phyloP scores from a whole-genome alignment of 805 yeast species.

The Lachancea meyersii region DNA sequence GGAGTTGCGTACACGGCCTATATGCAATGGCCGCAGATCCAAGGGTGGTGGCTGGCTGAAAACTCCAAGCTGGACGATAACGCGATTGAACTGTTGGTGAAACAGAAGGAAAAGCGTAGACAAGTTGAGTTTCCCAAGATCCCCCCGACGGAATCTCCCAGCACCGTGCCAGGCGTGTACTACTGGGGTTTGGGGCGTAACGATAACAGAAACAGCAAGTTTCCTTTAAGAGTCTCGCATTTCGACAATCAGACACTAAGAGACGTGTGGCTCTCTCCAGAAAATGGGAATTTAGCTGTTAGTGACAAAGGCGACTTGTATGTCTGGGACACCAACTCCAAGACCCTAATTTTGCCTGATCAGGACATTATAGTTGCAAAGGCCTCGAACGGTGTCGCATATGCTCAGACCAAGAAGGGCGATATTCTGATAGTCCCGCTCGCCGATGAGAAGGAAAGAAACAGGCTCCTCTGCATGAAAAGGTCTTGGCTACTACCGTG shows the following conservation, averaged over 20 bases:
- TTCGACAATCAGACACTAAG: slow-evolving; percentile 58
- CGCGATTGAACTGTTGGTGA: slow-evolving; percentile 19
- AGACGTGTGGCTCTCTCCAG: slow-evolving; percentile 46
- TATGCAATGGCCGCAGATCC: slow-evolving; percentile 32
- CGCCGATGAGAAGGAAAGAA: slow-evolving; percentile 7
- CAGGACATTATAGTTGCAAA: slow-evolving; percentile 40
- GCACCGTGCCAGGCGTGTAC: slow-evolving; percentile 51
- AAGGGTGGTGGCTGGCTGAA: slow-evolving; percentile 28
- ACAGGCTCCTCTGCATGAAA: slow-evolving; percentile 7
- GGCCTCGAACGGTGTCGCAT: slow-evolving; percentile 50
- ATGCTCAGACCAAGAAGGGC: slow-evolving; percentile 38
- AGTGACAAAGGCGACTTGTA: slow-evolving; percentile 64
- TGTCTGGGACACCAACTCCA: slow-evolving; percentile 48
- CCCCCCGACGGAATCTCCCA: slow-evolving; percentile 31
- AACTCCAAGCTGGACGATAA: slow-evolving; percentile 19
- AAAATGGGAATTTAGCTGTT: slow-evolving; percentile 44
- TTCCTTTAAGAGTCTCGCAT: slow-evolving; percentile 54
- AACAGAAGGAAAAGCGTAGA: slow-evolving; percentile 16
- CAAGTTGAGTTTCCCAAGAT: slow-evolving; percentile 28
- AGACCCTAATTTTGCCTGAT: slow-evolving; percentile 40
- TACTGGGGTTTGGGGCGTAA: slow-evolving; percentile 46
- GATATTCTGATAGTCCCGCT: slow-evolving; percentile 35
- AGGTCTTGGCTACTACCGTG: slow-evolving; percentile 24
- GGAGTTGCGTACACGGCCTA: slow-evolving; percentile 34
- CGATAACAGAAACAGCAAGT: slow-evolving; percentile 30